Evolutionary conservation across 2,329 filamentous ascomycete genomes (phyloP), one percentile per base, ranked within the genome.

Genomic region (Tothia fuscella): DNA sequence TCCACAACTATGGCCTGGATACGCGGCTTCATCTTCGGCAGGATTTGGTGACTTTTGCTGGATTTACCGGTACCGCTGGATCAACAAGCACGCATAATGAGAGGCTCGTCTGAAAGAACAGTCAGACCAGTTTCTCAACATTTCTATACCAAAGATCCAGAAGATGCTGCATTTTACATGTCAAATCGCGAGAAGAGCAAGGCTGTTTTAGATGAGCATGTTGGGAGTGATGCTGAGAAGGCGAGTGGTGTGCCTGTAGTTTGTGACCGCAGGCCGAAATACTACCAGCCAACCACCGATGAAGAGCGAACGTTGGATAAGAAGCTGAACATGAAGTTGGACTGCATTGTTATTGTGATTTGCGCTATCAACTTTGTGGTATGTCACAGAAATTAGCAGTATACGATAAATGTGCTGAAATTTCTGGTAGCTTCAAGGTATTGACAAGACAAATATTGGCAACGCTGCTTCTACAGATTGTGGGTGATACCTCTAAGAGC

Each of bases 381-480:
- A n/a, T n/a, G n/a, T n/a, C n/a, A n/a, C n/a, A n/a, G n/a, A n/a
- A n/a, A n/a, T n/a, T n/a, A n/a, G n/a, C n/a, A n/a, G n/a, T n/a
- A n/a, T n/a, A n/a, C n/a, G n/a, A n/a, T n/a, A n/a, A n/a, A n/a
- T n/a, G n/a, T n/a, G n/a, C n/a, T n/a, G n/a, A n/a, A n/a, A n/a
- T n/a, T n/a, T n/a, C n/a, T n/a, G n/a, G n/a, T n/a, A n/a, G n/a
- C 63, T 72, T 47, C 71, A 72, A 53, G 63, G 64, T 34, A 56
- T 73, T n/a, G 70, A 73, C 53, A 68, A 69, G 45, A 62, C 62
- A 13, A 73, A 72, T 47, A 56, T 58, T 50, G 26, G 50, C 16
- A 21, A 38, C 21, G 21, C 37, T 6, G 16, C 9, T 10, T 24
- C 35, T 26, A 34, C 35, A 20, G 26, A 28, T 10, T 21, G 25